A percentile compares a stretch with the other conserved stretches of the same genome.
These are phyloP conservation scores for Euphorbia peplus DNA, from an alignment of 345 rosid genomes.

Conservation along the genomic window DNA sequence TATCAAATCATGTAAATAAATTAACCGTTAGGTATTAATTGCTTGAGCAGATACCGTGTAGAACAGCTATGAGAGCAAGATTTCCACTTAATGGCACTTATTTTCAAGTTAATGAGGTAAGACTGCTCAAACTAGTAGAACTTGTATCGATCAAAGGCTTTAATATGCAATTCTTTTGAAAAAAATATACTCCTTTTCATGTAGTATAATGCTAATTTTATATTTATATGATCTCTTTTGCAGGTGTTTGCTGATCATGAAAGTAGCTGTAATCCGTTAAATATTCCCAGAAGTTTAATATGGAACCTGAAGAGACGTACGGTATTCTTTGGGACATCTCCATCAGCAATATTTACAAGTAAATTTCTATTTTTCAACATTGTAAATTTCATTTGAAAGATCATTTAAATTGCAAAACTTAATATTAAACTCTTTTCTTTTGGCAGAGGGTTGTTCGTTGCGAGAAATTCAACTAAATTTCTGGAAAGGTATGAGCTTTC, in stretches of 20 bases:
- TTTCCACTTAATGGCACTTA: conserved; percentile 85
- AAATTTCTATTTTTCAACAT: neutral
- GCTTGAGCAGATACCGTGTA: conserved; percentile 53
- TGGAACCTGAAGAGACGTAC: conserved; percentile 34
- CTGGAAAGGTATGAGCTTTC: conserved; percentile 10
- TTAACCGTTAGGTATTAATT: neutral
- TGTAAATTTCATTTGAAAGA: neutral
- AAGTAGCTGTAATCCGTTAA: conserved; percentile 39
- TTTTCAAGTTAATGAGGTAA: conserved; percentile 73
- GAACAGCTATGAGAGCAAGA: conserved; percentile 47
- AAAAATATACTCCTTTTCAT: neutral
- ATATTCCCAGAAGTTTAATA: conserved; percentile 34
- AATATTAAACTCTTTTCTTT: neutral
- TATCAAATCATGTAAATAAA: neutral
- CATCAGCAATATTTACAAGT: conserved; percentile 42
- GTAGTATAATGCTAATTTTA: neutral
- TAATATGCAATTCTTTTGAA: neutral
- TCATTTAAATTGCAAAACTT: neutral
- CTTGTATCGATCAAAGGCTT: no score
- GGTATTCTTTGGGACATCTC: conserved; percentile 46
- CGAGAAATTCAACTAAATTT: conserved; percentile 10
- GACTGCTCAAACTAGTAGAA: neutral
- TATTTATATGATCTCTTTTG: neutral
- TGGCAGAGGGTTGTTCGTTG: conserved; percentile 15
- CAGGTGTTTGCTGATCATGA: conserved; percentile 79